Conservation (phyloP, 148 eudicot species). For the Spergularia bocconei region DNA sequence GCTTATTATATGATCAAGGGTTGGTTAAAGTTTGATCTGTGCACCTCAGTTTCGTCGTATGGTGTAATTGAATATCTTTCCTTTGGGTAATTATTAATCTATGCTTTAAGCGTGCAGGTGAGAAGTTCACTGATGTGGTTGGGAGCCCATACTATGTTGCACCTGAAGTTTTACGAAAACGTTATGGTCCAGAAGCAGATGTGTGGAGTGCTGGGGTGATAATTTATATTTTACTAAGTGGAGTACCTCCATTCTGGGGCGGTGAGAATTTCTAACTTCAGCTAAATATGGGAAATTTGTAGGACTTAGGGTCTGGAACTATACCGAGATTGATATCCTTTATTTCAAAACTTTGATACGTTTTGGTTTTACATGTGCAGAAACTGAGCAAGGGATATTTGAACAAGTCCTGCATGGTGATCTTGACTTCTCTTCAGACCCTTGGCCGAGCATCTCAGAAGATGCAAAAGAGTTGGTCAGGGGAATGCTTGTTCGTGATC, state of each 20-base stretch:
- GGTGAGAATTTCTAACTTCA: slow-evolving; percentile 45
- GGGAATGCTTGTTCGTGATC: slow-evolving; percentile 83
- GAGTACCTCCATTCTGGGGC: slow-evolving; percentile 94
- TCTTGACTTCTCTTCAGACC: slow-evolving; percentile 80
- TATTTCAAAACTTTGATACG: not conserved
- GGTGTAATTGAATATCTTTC: not conserved
- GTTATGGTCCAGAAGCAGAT: slow-evolving; percentile 83
- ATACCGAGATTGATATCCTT: not conserved
- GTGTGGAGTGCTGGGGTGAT: slow-evolving; percentile 96
- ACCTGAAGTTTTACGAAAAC: slow-evolving; percentile 76
- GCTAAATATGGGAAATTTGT: not conserved
- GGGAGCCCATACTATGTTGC: slow-evolving; percentile 97
- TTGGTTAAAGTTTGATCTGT: not conserved
- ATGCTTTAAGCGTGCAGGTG: slow-evolving; percentile 40
- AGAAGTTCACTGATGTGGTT: slow-evolving; percentile 74
- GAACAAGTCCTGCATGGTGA: slow-evolving; percentile 86
- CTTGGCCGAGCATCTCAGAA: slow-evolving; percentile 87
- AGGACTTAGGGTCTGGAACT: slow-evolving; percentile 4
- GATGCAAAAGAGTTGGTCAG: slow-evolving; percentile 86
- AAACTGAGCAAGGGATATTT: slow-evolving; percentile 83
- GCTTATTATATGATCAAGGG: not conserved
- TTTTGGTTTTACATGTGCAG: slow-evolving; percentile 29
- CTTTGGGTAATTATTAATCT: not conserved
- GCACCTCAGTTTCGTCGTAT: not conserved
- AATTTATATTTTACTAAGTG: slow-evolving; percentile 68